phyloP scores from a whole-genome alignment of 1,139 yeast genomes.

The Nakaseomyces delphensis region DNA sequence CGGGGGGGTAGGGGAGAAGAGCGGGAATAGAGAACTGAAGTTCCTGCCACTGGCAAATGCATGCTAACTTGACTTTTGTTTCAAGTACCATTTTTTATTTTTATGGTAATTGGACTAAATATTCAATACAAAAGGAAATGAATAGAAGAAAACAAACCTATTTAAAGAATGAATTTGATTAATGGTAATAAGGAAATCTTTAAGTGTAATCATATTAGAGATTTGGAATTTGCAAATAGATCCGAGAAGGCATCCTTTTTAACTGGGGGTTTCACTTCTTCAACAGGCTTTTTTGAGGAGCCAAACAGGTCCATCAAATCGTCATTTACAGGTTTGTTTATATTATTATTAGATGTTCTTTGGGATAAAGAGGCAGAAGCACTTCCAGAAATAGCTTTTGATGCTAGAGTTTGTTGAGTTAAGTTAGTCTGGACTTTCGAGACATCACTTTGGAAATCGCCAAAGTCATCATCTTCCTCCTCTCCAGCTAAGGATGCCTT shows the following conservation, averaged over 20 bases:
- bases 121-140: not conserved
- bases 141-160: not conserved
- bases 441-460: slow-evolving; percentile 31
- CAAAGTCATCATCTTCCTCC: slow-evolving; percentile 33
- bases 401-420: not conserved
- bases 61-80: no score
- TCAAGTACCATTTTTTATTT: no score
- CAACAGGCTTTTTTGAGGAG: slow-evolving; percentile 3
- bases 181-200: not conserved
- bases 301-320: slow-evolving; percentile 12
- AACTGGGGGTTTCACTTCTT: slow-evolving; percentile 7
- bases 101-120: not conserved
- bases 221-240: slow-evolving; percentile 28
- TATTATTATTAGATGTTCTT: slow-evolving; percentile 9
- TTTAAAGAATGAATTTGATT: not conserved
- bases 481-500: slow-evolving; percentile 10
- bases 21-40: no score
- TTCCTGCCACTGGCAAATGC: no score
- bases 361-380: slow-evolving; percentile 5
- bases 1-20: no score
- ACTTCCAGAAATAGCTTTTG: not conserved
- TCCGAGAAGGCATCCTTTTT: slow-evolving; percentile 30
- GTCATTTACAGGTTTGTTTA: slow-evolving; percentile 10
- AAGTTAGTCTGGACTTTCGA: slow-evolving; percentile 7
- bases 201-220: slow-evolving; percentile 18